These are phyloP conservation scores for Blastocystis sp. DNA, from an alignment of 352 stramenopile species.

Conservation along the genomic window DNA sequence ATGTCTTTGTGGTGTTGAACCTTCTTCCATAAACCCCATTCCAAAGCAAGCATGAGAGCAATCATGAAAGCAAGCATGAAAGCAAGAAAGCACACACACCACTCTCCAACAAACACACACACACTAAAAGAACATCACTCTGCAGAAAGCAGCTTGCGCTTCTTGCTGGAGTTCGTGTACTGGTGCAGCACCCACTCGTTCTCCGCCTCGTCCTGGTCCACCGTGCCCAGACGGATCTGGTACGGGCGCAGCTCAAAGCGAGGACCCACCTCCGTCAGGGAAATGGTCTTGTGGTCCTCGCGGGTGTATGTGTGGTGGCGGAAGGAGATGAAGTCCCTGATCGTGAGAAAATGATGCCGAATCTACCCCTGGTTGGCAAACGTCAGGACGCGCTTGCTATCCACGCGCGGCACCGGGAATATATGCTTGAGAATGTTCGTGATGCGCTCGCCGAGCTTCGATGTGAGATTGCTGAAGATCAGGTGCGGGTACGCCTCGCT, in stretches of 20 bases:
- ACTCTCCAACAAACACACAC: not conserved
- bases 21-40: too few species aligned
- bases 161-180: conserved; percentile 99
- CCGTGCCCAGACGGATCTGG: conserved; percentile 89
- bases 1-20: too few species aligned
- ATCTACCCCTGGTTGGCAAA: conserved; percentile 87
- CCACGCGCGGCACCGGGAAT: conserved; percentile 92
- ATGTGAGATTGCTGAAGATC: conserved; percentile 94
- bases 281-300: conserved; percentile 67
- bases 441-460: conserved; percentile 87
- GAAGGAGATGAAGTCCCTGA: conserved; percentile 95
- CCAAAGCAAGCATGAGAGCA: not conserved
- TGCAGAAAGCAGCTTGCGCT: conserved; percentile 75
- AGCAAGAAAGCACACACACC: not conserved
- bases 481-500: conserved; percentile 90
- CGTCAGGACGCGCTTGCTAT: conserved; percentile 93
- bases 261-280: conserved; percentile 82
- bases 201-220: conserved; percentile 96
- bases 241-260: conserved; percentile 98
- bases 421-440: conserved; percentile 97
- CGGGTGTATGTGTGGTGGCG: conserved; percentile 84
- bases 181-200: conserved; percentile 97
- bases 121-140: not conserved
- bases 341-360: not conserved
- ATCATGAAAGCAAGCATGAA: not conserved